A percentile compares a stretch with the other conserved stretches of the same genome.
Evolutionary conservation across 495 filamentous ascomycete genomes (phyloP).

Genomic region (Hyaloscypha bicolor): DNA sequence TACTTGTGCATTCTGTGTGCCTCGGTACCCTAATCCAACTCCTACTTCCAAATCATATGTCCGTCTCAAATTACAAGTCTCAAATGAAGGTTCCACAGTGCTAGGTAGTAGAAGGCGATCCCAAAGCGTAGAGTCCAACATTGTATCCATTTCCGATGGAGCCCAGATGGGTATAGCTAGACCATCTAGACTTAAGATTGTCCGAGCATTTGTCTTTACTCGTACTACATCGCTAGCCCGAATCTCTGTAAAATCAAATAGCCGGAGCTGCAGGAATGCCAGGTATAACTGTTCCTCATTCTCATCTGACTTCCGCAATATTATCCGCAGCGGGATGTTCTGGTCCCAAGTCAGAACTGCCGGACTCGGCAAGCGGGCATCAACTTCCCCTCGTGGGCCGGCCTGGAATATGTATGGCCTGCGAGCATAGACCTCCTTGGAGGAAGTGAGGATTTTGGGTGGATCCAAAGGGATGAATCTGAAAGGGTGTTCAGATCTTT

Average conservation of each 20-base stretch:
- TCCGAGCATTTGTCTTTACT: conserved; percentile 67
- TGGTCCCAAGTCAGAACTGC: conserved; percentile 88
- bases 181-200: conserved; percentile 67
- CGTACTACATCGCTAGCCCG: conserved; percentile 70
- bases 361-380: conserved; percentile 84
- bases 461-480: conserved; percentile 90
- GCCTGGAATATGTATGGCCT: conserved; percentile 74
- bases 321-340: conserved; percentile 75
- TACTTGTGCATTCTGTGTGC: conserved; percentile 54
- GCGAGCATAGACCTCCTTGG: conserved; percentile 81
- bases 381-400: conserved; percentile 59
- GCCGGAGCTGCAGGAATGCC: conserved; percentile 76
- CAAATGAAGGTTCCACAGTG: conserved; percentile 81
- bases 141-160: conserved; percentile 64
- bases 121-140: conserved; percentile 72
- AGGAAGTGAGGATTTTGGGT: conserved; percentile 65
- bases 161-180: conserved; percentile 62
- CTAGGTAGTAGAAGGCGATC: conserved; percentile 69
- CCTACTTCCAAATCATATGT: conserved; percentile 81
- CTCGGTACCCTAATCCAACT: conserved; percentile 66
- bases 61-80: conserved; percentile 84
- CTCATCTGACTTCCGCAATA: conserved; percentile 73
- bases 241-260: conserved; percentile 78
- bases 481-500: conserved; percentile 61
- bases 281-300: conserved; percentile 66